phyloP scores from a whole-genome alignment of 1,139 yeast genomes.

The Protomyces arabidopsidicola region DNA sequence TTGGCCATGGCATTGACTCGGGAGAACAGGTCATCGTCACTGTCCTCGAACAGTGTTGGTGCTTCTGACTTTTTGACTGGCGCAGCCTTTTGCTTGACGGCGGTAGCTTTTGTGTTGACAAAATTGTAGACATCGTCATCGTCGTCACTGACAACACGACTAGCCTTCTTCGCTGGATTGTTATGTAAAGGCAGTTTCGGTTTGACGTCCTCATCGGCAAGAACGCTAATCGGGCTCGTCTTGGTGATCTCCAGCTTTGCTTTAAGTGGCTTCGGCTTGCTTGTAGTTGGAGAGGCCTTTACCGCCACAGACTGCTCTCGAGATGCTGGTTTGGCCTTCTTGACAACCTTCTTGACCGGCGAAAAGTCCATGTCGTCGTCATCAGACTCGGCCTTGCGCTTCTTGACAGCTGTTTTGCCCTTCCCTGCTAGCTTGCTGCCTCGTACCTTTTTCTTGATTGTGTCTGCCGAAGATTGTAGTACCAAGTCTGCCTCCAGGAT shows the following conservation, averaged over 20 bases:
- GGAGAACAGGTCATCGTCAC: slow-evolving; percentile 22
- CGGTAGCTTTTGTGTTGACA: slow-evolving; percentile 1
- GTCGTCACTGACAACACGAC: neutral
- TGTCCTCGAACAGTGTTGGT: slow-evolving; percentile 17
- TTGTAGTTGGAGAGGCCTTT: neutral
- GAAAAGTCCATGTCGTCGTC: slow-evolving; percentile 29
- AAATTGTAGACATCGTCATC: slow-evolving; percentile 22
- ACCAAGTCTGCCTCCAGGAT: slow-evolving; percentile 56
- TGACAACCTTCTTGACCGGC: slow-evolving; percentile 9
- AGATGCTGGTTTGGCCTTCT: neutral
- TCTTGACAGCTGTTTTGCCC: slow-evolving; percentile 34
- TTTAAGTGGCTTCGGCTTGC: neutral
- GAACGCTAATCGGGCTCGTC: slow-evolving; percentile 5
- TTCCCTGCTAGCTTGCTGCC: slow-evolving; percentile 32
- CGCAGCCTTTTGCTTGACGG: neutral
- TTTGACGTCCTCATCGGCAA: slow-evolving; percentile 1
- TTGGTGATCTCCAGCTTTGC: neutral
- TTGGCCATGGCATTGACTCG: neutral
- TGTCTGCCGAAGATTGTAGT: slow-evolving; percentile 39
- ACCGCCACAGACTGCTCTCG: neutral
- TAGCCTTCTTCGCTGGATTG: neutral
- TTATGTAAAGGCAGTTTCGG: neutral
- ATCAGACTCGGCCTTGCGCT: slow-evolving; percentile 27
- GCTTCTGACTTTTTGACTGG: slow-evolving; percentile 1
- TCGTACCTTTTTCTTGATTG: slow-evolving; percentile 26